Evolutionary conservation across 805 yeast genomes (phyloP), one percentile per base, ranked within the genome.

Genomic region (Schizosaccharomyces octosporus): DNA sequence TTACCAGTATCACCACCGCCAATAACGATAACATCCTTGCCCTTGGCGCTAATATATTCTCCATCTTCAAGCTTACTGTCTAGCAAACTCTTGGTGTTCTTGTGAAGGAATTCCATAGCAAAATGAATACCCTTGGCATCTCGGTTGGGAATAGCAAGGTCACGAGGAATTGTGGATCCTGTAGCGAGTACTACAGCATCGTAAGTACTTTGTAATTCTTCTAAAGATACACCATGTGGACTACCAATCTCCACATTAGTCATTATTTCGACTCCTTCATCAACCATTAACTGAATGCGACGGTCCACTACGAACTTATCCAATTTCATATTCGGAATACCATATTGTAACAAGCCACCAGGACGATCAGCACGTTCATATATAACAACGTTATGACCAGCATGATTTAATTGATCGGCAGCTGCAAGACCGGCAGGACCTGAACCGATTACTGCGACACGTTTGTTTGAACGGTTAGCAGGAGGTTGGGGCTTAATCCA

Each of bases 1-100:
- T 90, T 90, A 81, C 98, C 98, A 43, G 97, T 90, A 73, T 90
- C 98, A 81, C 98, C 98, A 77, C 98, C 98, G 69, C 98, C 98
- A 76, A 90, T 90, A 62, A 90, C 97, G 69, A 90, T 82, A 62
- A 90, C 97, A 65, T 85, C 78, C 78, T 90, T 93, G 67, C 93
- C 97, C 41, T 63, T 61, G n/a, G 61, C 61, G 15, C 19, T 43
- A 61, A 65, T 65, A 64, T 78, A 81, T 63, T 90, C 72, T 64
- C 79, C 78, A 65, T 78, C 75, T 66, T 84, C 80, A 63, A 90
- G 84, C 62, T 82, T 84, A 64, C 82, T 93, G 66, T 83, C 83
- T 66, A 93, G 79, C 69, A 93, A 78, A 2, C 96, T 94, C 74
- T 87, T 80, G 62, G 98, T 90, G 77, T 93, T 93, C 70, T 83